Conservation (phyloP, 257 asterid species). For the Fraxinus cuspidata region DNA sequence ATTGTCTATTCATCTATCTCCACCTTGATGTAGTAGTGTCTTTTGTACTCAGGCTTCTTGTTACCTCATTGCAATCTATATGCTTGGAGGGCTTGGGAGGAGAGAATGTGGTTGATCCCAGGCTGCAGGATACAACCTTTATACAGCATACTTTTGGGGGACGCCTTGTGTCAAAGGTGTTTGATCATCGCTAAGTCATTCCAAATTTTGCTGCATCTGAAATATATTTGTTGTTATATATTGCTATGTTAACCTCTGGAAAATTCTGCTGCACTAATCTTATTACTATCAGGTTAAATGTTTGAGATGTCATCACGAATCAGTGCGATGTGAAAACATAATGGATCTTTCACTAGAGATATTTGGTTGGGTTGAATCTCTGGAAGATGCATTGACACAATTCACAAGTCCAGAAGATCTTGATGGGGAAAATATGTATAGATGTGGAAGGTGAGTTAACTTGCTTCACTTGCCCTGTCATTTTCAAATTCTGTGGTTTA, state of each 20-base stretch:
- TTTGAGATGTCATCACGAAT: slow-evolving; percentile 71
- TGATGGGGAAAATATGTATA: slow-evolving; percentile 88
- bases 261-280: slow-evolving; percentile 14
- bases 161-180: slow-evolving; percentile 80
- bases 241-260: not conserved
- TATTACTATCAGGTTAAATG: slow-evolving; percentile 65
- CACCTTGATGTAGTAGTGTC: not conserved
- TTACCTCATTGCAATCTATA: slow-evolving; percentile 91
- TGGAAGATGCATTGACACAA: slow-evolving; percentile 83
- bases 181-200: slow-evolving; percentile 9
- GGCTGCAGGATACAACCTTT: slow-evolving; percentile 81
- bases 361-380: slow-evolving; percentile 72
- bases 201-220: not conserved
- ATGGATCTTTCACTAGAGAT: slow-evolving; percentile 91
- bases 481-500: slow-evolving; percentile 1
- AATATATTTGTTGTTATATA: not conserved
- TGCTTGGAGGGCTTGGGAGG: slow-evolving; percentile 83
- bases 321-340: slow-evolving; percentile 69
- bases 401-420: slow-evolving; percentile 84
- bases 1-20: not conserved
- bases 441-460: slow-evolving; percentile 65
- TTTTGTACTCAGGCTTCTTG: slow-evolving; percentile 59
- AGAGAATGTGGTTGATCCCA: slow-evolving; percentile 64
- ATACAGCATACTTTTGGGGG: slow-evolving; percentile 84
- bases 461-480: slow-evolving; percentile 4